Evolutionary conservation across 2,329 filamentous ascomycete genomes (phyloP), one percentile per base, ranked within the genome.

Genomic region (Fusarium sp.): DNA sequence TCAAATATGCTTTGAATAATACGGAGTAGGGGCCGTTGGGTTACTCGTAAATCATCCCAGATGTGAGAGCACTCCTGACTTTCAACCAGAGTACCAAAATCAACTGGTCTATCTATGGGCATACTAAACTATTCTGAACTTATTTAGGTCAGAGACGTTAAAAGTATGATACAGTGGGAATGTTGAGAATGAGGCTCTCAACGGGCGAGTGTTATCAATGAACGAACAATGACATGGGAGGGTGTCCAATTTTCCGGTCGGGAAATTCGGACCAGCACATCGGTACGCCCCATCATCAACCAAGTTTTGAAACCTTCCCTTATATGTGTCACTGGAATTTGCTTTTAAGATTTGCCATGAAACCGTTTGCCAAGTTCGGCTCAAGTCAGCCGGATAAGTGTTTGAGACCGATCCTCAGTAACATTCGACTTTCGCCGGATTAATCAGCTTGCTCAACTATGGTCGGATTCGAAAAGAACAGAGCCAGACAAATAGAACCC

Each of bases 321-420:
- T 32, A 44, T 45, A 54, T 47, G 38, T 28, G 52, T 32, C 36
- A 47, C 45, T 47, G 56, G 59, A 68, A 42, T 64, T 68, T 50
- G 52, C 41, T 62, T 48, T 34, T 47, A 48, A 39, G 38, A 57
- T 70, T 52, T 55, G 45, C 52, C 58, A 48, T 51, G 34, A 41
- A 50, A n/a, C 55, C 66, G 38, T 57, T 17, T 45, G 44, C 59
- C 42, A 50, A 42, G 34, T 30, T 34, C n/a, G 38, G 36, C 58
- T 42, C 42, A 26, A 52, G 50, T 62, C 51, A 59, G 68, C 71
- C 59, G 72, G 71, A 72, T 54, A 59, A 59, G 50, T 45, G 41
- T 24, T 54, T n/a, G 34, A 38, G 34, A 55, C 41, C 48, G 50
- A 59, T 48, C 54, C 54, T 47, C 47, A 56, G 39, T n/a, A 34